A percentile compares a stretch with the other conserved stretches of the same genome.
Conservation (phyloP, 306 rosid genomes). For the Nissolia schottii region DNA sequence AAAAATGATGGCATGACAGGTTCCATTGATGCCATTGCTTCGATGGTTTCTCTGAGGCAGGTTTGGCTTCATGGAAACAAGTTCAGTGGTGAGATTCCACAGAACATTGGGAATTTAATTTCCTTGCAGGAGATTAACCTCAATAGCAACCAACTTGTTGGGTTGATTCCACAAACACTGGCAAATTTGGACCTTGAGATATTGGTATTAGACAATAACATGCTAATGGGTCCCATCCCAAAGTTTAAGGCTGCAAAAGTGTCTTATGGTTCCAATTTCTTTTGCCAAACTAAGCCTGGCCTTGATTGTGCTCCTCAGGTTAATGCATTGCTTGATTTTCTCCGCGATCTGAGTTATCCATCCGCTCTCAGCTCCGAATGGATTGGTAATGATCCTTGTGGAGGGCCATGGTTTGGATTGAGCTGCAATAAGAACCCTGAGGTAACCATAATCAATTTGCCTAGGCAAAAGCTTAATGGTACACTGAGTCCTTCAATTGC, state of each 20-base stretch:
- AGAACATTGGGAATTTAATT: slow-evolving; percentile 46
- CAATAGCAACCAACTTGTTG: slow-evolving; percentile 62
- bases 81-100: slow-evolving; percentile 61
- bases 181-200: slow-evolving; percentile 54
- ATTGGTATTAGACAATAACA: slow-evolving; percentile 59
- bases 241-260: slow-evolving; percentile 49
- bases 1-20: slow-evolving; percentile 55
- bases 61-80: slow-evolving; percentile 81
- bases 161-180: slow-evolving; percentile 51
- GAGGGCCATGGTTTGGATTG: slow-evolving; percentile 61
- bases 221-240: slow-evolving; percentile 69
- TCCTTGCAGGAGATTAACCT: slow-evolving; percentile 66
- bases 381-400: slow-evolving; percentile 74
- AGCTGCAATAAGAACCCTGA: slow-evolving; percentile 42
- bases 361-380: slow-evolving; percentile 47
- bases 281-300: slow-evolving; percentile 66
- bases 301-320: slow-evolving; percentile 54
- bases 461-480: slow-evolving; percentile 47
- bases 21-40: slow-evolving; percentile 50
- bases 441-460: slow-evolving; percentile 55
- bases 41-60: slow-evolving; percentile 55
- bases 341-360: slow-evolving; percentile 52
- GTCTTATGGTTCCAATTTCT: slow-evolving; percentile 46
- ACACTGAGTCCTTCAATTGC: slow-evolving; percentile 64
- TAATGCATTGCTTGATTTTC: slow-evolving; percentile 54